Conservation (phyloP, 768 basidiomycete species). For the Plicaturopsis crispa region DNA sequence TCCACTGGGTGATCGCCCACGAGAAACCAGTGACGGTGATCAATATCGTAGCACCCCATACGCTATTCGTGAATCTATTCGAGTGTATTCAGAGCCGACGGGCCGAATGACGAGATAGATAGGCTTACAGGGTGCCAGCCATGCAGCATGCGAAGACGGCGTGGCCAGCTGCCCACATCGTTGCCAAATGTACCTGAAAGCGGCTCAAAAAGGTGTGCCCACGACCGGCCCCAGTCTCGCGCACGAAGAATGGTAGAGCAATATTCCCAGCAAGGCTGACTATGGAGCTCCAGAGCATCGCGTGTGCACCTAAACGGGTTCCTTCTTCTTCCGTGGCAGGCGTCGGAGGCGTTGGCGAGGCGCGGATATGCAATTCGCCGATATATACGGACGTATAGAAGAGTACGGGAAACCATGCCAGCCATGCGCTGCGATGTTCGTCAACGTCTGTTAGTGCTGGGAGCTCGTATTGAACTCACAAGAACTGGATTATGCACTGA, state of each 20-base stretch:
- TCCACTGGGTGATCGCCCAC: constrained; percentile 94
- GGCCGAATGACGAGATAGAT: background rate
- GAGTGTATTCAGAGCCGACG: constrained; percentile 5
- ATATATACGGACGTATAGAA: constrained; percentile 88
- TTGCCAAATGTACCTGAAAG: constrained; percentile 54
- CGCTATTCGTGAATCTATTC: constrained; percentile 61
- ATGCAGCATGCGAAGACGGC: constrained; percentile 69
- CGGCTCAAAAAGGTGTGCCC: constrained; percentile 20
- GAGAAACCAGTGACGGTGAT: constrained; percentile 79
- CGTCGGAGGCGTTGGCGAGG: constrained; percentile 21
- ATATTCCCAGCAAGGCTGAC: constrained; percentile 64
- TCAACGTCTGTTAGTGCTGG: background rate
- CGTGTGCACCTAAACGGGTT: constrained; percentile 77
- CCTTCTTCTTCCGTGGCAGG: constrained; percentile 47
- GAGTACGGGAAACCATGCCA: constrained; percentile 89
- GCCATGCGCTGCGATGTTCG: constrained; percentile 49
- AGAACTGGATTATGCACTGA: constrained; percentile 76
- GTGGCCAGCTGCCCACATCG: constrained; percentile 76
- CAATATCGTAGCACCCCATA: constrained; percentile 65
- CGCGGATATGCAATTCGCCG: constrained; percentile 72
- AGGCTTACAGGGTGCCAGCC: constrained; percentile 72
- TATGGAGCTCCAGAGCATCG: constrained; percentile 71
- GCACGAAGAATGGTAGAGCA: constrained; percentile 61
- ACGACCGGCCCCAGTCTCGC: constrained; percentile 12
- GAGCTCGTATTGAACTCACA: too few species aligned